Conservation (phyloP, 768 basidiomycete genomes). For the Tricholoma terreum region DNA sequence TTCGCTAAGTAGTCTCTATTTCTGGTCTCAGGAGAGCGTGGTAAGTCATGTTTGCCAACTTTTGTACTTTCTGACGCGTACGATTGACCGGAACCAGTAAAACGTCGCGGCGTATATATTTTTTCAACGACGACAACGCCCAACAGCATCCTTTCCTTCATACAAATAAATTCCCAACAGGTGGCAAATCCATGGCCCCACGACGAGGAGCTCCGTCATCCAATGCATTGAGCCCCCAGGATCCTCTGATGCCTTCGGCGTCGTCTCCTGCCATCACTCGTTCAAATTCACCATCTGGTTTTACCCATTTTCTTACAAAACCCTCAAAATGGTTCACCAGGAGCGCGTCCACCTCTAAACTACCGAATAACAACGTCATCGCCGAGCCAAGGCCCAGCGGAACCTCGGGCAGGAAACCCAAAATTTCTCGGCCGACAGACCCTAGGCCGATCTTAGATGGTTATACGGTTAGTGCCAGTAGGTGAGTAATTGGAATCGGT, state of each 20-base stretch:
- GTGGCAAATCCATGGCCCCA: conserved; percentile 41
- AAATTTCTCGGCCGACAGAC: conserved; percentile 84
- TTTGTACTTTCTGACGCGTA: not conserved
- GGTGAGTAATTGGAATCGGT: conserved; percentile 40
- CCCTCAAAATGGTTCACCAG: conserved; percentile 73
- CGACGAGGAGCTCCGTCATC: conserved; percentile 41
- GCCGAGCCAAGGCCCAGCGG: conserved; percentile 43
- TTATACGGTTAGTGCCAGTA: conserved; percentile 45
- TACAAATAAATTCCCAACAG: not conserved
- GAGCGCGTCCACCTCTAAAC: conserved; percentile 52
- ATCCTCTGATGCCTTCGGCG: conserved; percentile 20
- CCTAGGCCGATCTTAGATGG: conserved; percentile 71
- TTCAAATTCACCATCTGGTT: conserved; percentile 64
- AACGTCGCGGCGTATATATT: conserved; percentile 9
- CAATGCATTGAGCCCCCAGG: conserved; percentile 39
- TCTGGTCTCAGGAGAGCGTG: not conserved
- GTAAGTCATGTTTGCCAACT: conserved; percentile 5
- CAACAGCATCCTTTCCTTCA: not conserved
- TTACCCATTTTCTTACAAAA: conserved; percentile 63
- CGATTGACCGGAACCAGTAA: conserved; percentile 3
- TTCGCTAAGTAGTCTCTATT: conserved; percentile 2
- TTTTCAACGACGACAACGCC: conserved; percentile 5
- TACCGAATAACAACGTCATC: conserved; percentile 23
- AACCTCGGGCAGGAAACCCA: conserved; percentile 54
- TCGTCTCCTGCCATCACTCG: conserved; percentile 44